Evolutionary conservation across 345 rosid species (phyloP).

Genomic region (Physaria fendleri): DNA sequence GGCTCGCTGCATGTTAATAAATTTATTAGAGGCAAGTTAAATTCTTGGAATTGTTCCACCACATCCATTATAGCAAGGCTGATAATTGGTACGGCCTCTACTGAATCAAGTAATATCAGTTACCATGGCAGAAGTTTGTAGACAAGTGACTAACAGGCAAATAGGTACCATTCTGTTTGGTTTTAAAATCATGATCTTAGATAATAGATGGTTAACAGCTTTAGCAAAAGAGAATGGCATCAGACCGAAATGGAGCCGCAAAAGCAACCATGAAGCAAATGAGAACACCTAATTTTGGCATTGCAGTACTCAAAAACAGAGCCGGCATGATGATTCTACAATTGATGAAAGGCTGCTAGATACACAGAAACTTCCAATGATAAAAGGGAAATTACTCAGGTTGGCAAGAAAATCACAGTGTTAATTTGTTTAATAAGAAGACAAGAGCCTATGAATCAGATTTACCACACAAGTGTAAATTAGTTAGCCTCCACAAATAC

Average conservation of each 20-base stretch:
- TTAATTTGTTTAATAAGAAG: too few species aligned
- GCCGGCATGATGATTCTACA: neutral
- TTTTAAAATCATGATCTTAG: neutral
- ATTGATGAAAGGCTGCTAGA: neutral
- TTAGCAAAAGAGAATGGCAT: neutral
- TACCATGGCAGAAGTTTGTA: neutral
- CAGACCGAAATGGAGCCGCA: neutral
- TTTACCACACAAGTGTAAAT: neutral
- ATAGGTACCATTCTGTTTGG: neutral
- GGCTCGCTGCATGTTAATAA: neutral
- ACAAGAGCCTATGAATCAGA: neutral
- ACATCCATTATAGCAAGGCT: conserved; percentile 4
- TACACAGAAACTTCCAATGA: too few species aligned
- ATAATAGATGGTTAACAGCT: neutral
- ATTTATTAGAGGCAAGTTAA: neutral
- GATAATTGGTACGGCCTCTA: neutral
- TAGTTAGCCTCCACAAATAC: neutral
- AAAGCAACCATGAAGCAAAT: neutral
- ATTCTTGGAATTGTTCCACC: neutral
- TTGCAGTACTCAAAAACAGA: neutral
- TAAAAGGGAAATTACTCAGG: too few species aligned
- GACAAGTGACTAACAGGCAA: neutral
- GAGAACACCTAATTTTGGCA: neutral
- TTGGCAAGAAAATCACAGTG: too few species aligned
- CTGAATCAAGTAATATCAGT: neutral